These are phyloP conservation scores for Ramaria sp. DNA, from an alignment of 768 basidiomycete species.

Conservation along the genomic window DNA sequence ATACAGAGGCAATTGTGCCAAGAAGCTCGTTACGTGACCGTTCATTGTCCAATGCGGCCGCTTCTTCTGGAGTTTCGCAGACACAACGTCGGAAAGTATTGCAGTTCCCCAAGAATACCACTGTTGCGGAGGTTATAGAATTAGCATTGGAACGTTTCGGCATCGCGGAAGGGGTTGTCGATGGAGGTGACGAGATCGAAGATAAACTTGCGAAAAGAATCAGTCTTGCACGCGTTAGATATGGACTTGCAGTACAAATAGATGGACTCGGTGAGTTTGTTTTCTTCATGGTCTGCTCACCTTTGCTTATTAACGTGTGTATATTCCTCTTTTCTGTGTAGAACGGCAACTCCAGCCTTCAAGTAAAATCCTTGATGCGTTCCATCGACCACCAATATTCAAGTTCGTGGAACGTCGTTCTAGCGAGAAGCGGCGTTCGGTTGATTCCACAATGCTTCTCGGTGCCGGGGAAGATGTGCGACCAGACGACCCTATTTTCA, in stretches of 20 bases:
- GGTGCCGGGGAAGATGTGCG: constrained; percentile 66
- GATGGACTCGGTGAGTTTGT: constrained; percentile 52
- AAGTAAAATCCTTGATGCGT: constrained; percentile 79
- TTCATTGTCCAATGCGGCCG: constrained; percentile 27
- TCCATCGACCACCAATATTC: constrained; percentile 61
- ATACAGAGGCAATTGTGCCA: constrained; percentile 90
- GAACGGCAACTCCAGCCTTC: constrained; percentile 74
- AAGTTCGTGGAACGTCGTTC: constrained; percentile 50
- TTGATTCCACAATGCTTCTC: constrained; percentile 66
- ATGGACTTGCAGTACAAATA: constrained; percentile 54
- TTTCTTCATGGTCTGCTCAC: constrained; percentile 6
- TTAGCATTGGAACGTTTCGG: constrained; percentile 87
- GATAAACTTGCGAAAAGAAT: constrained; percentile 79
- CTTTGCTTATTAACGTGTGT: neutral
- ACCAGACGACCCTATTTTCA: constrained; percentile 79
- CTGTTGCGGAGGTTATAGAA: constrained; percentile 94
- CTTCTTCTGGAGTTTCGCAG: constrained; percentile 46
- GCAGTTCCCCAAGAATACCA: constrained; percentile 88
- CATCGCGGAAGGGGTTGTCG: constrained; percentile 93
- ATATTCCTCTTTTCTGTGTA: constrained; percentile 5
- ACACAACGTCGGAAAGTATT: constrained; percentile 71
- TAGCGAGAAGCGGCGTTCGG: constrained; percentile 71
- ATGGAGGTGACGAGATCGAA: constrained; percentile 96
- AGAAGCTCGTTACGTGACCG: constrained; percentile 59
- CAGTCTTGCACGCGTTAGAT: constrained; percentile 70